phyloP scores from a whole-genome alignment of 2,329 filamentous ascomycete genomes.

The Ophiocordyceps camponoti-leonardi region DNA sequence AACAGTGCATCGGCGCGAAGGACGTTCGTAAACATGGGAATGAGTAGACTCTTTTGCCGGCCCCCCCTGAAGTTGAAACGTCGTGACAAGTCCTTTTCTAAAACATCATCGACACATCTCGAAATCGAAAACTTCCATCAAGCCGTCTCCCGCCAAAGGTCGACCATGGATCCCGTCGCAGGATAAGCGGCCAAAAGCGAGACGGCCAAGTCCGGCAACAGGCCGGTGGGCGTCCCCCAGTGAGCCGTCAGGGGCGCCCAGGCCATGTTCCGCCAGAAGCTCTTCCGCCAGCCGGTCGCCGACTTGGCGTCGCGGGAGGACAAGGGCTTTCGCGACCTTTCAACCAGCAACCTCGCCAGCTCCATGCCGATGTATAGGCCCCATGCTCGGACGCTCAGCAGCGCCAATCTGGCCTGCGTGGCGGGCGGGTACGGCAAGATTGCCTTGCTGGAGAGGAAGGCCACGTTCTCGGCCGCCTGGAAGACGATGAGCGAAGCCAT shows the following conservation, averaged over 20 bases:
- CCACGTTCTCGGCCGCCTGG: constrained; percentile 70
- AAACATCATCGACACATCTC: neutral
- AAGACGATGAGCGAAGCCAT: constrained; percentile 50
- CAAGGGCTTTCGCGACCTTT: constrained; percentile 21
- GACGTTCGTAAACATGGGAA: no score
- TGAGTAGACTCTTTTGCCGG: neutral
- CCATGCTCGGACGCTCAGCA: constrained; percentile 70
- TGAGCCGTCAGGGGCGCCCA: constrained; percentile 75
- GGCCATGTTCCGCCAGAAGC: constrained; percentile 50
- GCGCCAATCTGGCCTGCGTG: constrained; percentile 41
- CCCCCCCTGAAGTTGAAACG: neutral
- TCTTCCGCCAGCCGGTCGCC: constrained; percentile 40
- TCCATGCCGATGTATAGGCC: constrained; percentile 61
- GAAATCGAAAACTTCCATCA: constrained; percentile 1
- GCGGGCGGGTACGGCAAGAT: constrained; percentile 42
- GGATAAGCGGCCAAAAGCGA: constrained; percentile 26
- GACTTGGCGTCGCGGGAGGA: constrained; percentile 21
- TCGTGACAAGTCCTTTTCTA: no score
- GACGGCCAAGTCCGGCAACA: constrained; percentile 22
- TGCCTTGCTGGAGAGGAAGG: constrained; percentile 58
- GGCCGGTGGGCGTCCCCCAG: constrained; percentile 56
- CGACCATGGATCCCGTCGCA: constrained; percentile 24
- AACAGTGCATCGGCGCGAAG: no score
- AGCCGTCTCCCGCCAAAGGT: constrained; percentile 24
- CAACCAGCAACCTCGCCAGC: constrained; percentile 43